Base-by-base conservation (phyloP, 345 rosid genomes). In the Conringia planisiliqua region DNA sequence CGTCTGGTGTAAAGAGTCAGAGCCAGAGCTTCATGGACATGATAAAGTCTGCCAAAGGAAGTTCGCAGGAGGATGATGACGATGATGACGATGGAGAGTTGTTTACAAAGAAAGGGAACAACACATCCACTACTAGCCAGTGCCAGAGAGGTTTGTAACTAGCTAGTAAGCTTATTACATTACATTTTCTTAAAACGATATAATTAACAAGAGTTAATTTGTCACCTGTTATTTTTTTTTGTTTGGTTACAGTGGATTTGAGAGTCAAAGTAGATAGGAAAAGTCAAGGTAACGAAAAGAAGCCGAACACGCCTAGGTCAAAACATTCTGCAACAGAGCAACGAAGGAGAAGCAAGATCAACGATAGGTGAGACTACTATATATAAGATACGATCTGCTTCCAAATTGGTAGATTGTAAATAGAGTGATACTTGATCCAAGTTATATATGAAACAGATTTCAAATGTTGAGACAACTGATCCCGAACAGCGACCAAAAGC, bases 321-420 rank as follows among this genome's bases (percentile, higher is more conserved):
- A 93, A 93, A 79, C 98, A 93, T 80, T 93, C 98, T 40, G 92
- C 97, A 0, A 93, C 98, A 0, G 97, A 93, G 85, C 97, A 93
- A 79, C 90, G 96, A 14, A 76, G 98, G 73, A 86, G 98, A 75
- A 90, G 98, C 83, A 93, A 93, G 77, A 93, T 93, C 68, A 93
- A 89, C 66, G 90, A 93, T 81, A 86, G 96, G 96, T 82, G 66
- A 81, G 83, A 22, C 24, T 22, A 11, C 7, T 47, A 3, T 8
- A 2, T 8, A 24, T 36, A 46, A 32, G 24, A 40, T 69, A 27
- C 4, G 8, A 32, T 7, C 7, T 1, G 6, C 33, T 5, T 35
- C 32, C 22, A n/a, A 12, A 10, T 71, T 61, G 10, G 26, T 27
- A 50, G 7, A 38, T 26, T 50, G 32, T 22, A 55, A 20, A 42